Evolutionary conservation across 1,139 yeast species (phyloP).

Genomic region (Starmera stellimalicola): DNA sequence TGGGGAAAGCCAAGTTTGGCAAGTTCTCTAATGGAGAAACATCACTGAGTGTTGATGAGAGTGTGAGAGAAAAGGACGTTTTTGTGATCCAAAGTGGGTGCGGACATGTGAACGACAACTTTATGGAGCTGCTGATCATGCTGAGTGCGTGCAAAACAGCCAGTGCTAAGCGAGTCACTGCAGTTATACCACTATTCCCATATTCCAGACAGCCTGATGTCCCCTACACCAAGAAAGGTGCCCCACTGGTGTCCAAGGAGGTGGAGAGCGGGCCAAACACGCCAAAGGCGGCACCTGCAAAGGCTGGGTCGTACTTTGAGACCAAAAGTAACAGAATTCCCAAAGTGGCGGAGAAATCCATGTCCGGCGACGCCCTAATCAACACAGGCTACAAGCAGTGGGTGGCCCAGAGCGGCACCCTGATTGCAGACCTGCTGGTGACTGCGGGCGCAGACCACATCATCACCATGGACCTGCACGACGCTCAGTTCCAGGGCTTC

Average conservation of each 20-base stretch:
- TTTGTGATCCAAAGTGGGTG: slow-evolving; percentile 63
- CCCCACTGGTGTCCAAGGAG: slow-evolving; percentile 41
- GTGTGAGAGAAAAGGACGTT: slow-evolving; percentile 91
- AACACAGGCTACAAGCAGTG: slow-evolving; percentile 80
- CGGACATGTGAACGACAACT: slow-evolving; percentile 86
- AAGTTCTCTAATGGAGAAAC: slow-evolving; percentile 84
- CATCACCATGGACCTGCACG: slow-evolving; percentile 96
- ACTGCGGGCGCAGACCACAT: slow-evolving; percentile 96
- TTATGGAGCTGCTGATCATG: slow-evolving; percentile 80
- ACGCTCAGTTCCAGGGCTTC: slow-evolving; percentile 90
- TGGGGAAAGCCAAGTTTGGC: slow-evolving; percentile 46
- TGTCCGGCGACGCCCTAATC: slow-evolving; percentile 19
- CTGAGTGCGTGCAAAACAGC: slow-evolving; percentile 95
- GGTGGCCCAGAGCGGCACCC: slow-evolving; percentile 93
- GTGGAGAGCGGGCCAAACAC: slow-evolving; percentile 59
- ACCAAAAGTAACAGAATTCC: slow-evolving; percentile 19
- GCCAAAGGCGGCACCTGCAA: slow-evolving; percentile 29
- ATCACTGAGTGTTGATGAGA: slow-evolving; percentile 70
- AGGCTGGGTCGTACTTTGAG: slow-evolving; percentile 4
- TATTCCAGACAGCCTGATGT: slow-evolving; percentile 95
- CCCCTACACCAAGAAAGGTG: slow-evolving; percentile 68
- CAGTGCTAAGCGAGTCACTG: slow-evolving; percentile 87
- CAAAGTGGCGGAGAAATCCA: slow-evolving; percentile 23
- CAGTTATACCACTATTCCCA: slow-evolving; percentile 90
- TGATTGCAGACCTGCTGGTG: slow-evolving; percentile 79